Conservation (phyloP, 306 rosid species). For the Ammopiptanthus mongolicus region DNA sequence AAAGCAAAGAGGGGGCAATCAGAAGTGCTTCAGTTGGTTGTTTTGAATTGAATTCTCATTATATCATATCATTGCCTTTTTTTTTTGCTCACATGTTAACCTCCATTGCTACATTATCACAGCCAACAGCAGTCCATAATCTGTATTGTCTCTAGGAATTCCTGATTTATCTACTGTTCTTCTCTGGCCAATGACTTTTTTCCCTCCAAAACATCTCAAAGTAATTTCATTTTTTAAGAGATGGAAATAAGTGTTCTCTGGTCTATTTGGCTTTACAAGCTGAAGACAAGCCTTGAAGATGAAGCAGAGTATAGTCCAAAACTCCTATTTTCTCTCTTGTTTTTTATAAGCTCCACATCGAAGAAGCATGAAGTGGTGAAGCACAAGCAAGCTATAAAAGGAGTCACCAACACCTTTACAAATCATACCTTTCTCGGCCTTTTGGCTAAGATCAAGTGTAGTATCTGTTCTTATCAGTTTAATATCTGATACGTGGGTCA, state of each 20-base stretch:
- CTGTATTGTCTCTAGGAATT: neutral
- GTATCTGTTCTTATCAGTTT: too few relatives aligned
- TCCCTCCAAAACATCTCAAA: neutral
- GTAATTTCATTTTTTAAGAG: neutral
- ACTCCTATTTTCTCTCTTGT: too few relatives aligned
- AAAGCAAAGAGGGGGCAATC: too few relatives aligned
- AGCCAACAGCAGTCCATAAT: neutral
- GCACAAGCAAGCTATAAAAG: too few relatives aligned
- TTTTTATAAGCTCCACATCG: too few relatives aligned
- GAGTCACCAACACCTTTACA: too few relatives aligned
- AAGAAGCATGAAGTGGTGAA: too few relatives aligned
- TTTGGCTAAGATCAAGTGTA: too few relatives aligned
- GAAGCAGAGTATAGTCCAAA: neutral
- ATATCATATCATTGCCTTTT: neutral
- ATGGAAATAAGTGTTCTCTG: neutral
- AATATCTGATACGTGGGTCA: too few relatives aligned
- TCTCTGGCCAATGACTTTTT: neutral
- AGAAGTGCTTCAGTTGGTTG: too few relatives aligned
- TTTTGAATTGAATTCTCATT: too few relatives aligned
- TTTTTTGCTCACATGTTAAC: neutral
- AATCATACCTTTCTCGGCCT: too few relatives aligned
- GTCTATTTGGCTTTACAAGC: neutral
- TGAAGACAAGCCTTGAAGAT: neutral
- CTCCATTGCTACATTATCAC: neutral
- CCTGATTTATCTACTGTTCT: neutral